phyloP scores from a whole-genome alignment of 352 stramenopile genomes.

The Pythium volutum region DNA sequence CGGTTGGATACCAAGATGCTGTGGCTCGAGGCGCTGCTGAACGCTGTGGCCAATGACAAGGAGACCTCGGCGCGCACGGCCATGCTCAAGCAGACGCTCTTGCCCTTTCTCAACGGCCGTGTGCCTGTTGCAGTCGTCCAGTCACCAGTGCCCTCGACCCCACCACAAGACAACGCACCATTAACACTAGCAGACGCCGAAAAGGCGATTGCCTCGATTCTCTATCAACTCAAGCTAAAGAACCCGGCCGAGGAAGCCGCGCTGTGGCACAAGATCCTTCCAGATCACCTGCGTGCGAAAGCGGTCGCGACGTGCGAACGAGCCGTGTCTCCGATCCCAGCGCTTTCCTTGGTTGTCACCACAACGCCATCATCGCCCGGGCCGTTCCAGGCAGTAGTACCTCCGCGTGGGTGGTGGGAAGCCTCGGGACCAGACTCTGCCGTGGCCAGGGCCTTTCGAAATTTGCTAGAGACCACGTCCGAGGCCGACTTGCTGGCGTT shows the following conservation, averaged over 20 bases:
- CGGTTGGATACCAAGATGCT: constrained; percentile 53
- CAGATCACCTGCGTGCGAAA: constrained; percentile 19
- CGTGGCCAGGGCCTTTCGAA: constrained; percentile 36
- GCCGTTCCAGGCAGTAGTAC: neutral
- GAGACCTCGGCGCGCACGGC: constrained; percentile 42
- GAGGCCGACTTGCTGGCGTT: constrained; percentile 43
- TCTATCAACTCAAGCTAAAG: constrained; percentile 27
- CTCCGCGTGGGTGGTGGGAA: constrained; percentile 14
- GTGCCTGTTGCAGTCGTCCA: constrained; percentile 2
- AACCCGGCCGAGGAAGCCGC: constrained; percentile 3
- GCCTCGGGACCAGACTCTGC: constrained; percentile 12
- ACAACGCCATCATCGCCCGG: neutral
- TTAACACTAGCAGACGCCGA: constrained; percentile 14
- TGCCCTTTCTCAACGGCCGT: constrained; percentile 48
- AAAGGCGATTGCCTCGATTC: constrained; percentile 19
- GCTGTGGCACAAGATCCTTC: constrained; percentile 29
- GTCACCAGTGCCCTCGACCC: neutral
- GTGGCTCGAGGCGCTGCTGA: constrained; percentile 55
- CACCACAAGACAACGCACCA: constrained; percentile 7
- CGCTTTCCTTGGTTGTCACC: neutral
- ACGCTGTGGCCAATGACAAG: constrained; percentile 35
- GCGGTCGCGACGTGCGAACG: constrained; percentile 21
- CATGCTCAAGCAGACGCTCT: constrained; percentile 46
- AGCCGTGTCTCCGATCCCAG: constrained; percentile 36
- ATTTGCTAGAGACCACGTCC: constrained; percentile 33